Evolutionary conservation across 306 rosid genomes (phyloP), one percentile per base, ranked within the genome.

Genomic region (Trichosanthes cucumerina): DNA sequence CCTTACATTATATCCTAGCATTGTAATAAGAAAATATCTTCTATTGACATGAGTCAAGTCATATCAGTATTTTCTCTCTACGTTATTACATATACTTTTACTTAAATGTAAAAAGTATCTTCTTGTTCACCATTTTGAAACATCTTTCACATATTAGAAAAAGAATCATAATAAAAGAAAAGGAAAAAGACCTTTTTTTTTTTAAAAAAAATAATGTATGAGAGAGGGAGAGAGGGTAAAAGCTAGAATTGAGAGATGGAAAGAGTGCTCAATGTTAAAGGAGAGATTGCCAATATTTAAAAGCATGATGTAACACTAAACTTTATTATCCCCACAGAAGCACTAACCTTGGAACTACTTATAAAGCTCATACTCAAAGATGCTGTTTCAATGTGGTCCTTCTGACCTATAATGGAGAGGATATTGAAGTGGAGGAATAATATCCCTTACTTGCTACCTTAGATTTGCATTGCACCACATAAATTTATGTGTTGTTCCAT

Each of bases 261-360:
- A 38, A 59, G 72, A 64, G 23, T 34, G 49, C 7, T 36, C n/a
- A n/a, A 36, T 65, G 72, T 65, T 36, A 36, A 65, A 65, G 47
- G 21, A 36, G 38, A 19, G 16, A 36, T 54, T 1, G 28, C 24
- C 21, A n/a, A n/a, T 8, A 21, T 54, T 54, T 54, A 57, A 56
- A 57, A 23, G 33, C 3, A 38, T 9, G 43, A 63, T 15, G 69
- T 63, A 31, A 63, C n/a, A 28, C 21, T 62, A 62, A 28, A 62
- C 43, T 63, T 63, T 33, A 19, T 63, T 33, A 19, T 66, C 31
- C 74, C 74, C 74, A 66, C 74, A 38, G 0, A 39, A 38, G 31
- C 74, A 66, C 74, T 38, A 9, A 39, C 14, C 50, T 66, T 66
- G 74, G 74, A 66, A 66, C 74, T 39, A 66, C 50, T 66, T 10